Evolutionary conservation across 1,284 basidiomycete species (phyloP).

Genomic region (Papiliotrema fonsecae): DNA sequence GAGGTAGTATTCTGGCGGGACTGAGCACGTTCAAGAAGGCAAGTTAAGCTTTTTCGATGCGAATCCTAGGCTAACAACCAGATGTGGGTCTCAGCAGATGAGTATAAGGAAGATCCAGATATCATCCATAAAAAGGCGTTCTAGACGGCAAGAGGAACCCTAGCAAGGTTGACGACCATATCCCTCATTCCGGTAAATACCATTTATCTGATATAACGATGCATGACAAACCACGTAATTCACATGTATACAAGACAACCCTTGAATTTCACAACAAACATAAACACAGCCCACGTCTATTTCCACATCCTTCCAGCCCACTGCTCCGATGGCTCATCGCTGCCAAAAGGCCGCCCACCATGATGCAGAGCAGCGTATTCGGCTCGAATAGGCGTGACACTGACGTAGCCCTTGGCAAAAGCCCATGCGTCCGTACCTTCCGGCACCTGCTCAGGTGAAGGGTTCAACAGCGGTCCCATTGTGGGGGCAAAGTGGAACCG

Average conservation of each 20-base stretch:
- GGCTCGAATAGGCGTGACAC: constrained; percentile 36
- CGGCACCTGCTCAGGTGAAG: constrained; percentile 57
- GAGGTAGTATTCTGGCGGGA: constrained; percentile 91
- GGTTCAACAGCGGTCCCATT: constrained; percentile 63
- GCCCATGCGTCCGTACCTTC: constrained; percentile 69
- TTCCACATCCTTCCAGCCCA: constrained; percentile 5
- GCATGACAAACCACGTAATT: constrained; percentile 1
- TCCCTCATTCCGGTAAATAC: not conserved
- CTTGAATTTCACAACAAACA: not conserved
- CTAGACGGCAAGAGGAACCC: constrained; percentile 9
- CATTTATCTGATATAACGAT: constrained; percentile 1
- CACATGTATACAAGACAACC: not conserved
- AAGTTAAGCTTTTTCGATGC: constrained; percentile 9
- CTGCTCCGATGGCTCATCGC: not conserved
- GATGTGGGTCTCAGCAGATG: constrained; percentile 99
- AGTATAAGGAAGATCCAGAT: constrained; percentile 98
- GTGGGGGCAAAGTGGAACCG: constrained; percentile 78
- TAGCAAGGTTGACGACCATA: not conserved
- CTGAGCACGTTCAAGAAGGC: constrained; percentile 98
- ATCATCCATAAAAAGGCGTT: constrained; percentile 68
- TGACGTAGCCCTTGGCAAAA: constrained; percentile 39
- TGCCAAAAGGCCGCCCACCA: constrained; percentile 3
- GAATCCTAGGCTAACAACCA: constrained; percentile 34
- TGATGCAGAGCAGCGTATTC: constrained; percentile 10
- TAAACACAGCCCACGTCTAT: not conserved